Evolutionary conservation across 352 stramenopile genomes (phyloP), one percentile per base, ranked within the genome.

Genomic region (Albugo candida): DNA sequence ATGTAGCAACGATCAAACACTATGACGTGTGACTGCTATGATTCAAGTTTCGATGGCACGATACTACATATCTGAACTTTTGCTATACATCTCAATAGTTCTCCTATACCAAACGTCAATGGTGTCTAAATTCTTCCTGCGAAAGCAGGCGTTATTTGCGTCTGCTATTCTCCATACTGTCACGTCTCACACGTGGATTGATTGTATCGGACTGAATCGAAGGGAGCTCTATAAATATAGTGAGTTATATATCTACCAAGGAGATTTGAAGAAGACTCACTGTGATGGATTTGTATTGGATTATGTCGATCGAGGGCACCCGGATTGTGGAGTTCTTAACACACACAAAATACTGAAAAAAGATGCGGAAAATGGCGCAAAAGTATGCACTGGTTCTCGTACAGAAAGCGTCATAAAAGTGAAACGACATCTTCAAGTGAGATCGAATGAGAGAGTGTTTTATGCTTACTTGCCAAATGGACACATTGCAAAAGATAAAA

Each of bases 341-440:
- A 82, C 70, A 36, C 63, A 74, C 59, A 82, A 82, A 47, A 77
- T 82, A 59, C 58, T 82, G 36, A 70, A 77, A 56, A 70, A 78
- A 53, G 59, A 73, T 40, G 70, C 72, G 21, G 63, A 79, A 12
- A 57, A 54, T 10, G 67, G 70, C 36, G 53, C 61, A 4, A 40
- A 48, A 0, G 65, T 82, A 13, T 79, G 70, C 45, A 31, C 24
- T 8, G 24, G 24, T 8, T 8, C 8, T 31, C 24, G 3, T 8
- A 8, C 24, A 10, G 8, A 31, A 31, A 31, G 24, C 8, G 24
- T 31, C 8, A 14, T 54, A 11, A 27, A 18, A 4, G 48, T 21
- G 13, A 36, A 27, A 20, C 24, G 24, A 31, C 3, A 31, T 31
- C 24, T 31, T 8, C 24, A 31, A 31, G 24, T 31, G 24, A 31